These are phyloP conservation scores for Solanum gracilifrons DNA, from an alignment of 257 asterid species.

Conservation along the genomic window DNA sequence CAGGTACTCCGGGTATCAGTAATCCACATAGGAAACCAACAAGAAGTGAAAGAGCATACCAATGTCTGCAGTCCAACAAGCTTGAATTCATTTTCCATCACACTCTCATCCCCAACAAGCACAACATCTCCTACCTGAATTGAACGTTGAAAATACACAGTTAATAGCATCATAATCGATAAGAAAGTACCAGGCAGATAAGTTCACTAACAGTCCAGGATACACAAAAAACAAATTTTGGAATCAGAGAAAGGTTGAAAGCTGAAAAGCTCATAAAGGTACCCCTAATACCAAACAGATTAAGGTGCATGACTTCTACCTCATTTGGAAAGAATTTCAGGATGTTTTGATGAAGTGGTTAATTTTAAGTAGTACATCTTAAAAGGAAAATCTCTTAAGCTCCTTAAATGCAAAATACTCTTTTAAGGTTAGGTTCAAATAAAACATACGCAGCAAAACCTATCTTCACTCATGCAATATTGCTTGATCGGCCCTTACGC, in stretches of 20 bases:
- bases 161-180: not conserved
- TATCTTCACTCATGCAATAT: not conserved
- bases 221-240: not conserved
- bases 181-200: not conserved
- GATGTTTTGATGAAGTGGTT: not conserved
- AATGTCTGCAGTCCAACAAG: conserved; percentile 47
- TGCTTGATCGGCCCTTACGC: not conserved
- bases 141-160: not conserved
- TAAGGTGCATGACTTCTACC: not conserved
- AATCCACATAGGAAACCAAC: not conserved
- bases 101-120: conserved; percentile 43
- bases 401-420: not conserved
- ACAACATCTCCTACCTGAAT: conserved; percentile 58
- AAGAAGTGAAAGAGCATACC: conserved; percentile 27
- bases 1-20: not conserved
- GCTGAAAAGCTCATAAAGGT: not conserved
- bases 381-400: not conserved
- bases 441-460: not conserved
- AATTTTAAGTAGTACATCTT: not conserved
- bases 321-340: not conserved
- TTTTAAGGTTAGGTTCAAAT: not conserved
- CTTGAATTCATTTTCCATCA: conserved; percentile 37
- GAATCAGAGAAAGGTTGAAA: not conserved
- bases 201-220: not conserved
- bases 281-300: not conserved